Evolutionary conservation across 768 basidiomycete species (phyloP).

Genomic region (Lentinus brumalis): DNA sequence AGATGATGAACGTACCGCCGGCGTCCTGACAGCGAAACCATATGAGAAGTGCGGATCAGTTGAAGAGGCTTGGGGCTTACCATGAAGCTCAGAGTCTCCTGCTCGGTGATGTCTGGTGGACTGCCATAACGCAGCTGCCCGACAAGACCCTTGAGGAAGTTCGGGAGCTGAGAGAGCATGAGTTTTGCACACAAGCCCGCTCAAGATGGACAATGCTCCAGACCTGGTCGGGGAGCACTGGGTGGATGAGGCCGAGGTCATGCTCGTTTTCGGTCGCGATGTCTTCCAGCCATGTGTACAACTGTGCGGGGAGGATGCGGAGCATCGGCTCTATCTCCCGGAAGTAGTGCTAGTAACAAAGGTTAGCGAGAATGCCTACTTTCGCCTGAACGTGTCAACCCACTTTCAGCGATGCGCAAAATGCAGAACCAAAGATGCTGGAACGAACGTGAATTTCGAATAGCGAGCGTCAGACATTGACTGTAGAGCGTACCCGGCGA

Average conservation of each 20-base stretch:
- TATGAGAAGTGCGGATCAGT: background rate
- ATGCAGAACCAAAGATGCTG: conserved; percentile 31
- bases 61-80: conserved; percentile 1
- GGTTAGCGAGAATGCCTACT: background rate
- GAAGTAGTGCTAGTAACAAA: conserved; percentile 26
- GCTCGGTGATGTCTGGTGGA: conserved; percentile 25
- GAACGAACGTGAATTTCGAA: background rate
- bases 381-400: background rate
- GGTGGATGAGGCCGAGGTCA: conserved; percentile 28
- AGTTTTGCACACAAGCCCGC: background rate
- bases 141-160: conserved; percentile 28
- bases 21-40: conserved; percentile 20
- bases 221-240: conserved; percentile 28
- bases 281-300: conserved; percentile 28
- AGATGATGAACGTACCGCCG: conserved; percentile 19
- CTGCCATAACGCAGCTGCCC: conserved; percentile 26
- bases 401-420: conserved; percentile 31
- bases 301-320: conserved; percentile 23
- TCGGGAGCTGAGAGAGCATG: conserved; percentile 21
- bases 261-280: conserved; percentile 28
- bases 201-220: background rate
- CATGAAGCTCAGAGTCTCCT: conserved; percentile 27
- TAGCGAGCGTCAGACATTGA: background rate
- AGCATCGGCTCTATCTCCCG: conserved; percentile 27
- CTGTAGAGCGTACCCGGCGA: conserved; percentile 22